Base-by-base conservation (phyloP, 169 alveolate species). In the Babesia bovis region DNA sequence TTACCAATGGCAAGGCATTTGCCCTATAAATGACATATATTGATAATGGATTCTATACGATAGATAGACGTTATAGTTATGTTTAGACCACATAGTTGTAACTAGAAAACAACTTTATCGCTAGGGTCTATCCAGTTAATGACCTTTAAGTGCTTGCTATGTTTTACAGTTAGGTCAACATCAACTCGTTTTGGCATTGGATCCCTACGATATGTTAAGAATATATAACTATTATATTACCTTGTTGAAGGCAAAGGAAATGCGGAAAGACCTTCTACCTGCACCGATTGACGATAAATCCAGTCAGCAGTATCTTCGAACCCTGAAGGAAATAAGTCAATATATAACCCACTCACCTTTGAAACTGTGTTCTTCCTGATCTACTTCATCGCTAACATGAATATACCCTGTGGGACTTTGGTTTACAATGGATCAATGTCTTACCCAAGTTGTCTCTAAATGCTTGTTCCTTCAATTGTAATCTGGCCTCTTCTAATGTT, bases 111-210 rank as follows among this genome's bases (percentile, higher is more conserved):
- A 0, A 92, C 94, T 58, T 84, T 89, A 60, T 93, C 96, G 47
- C 85, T 87, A 0, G 96, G 96, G 65, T 93, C 95, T 7, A 93
- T 90, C 96, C 96, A 93, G 71, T 90, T 90, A 70, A 93, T 91
- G n/a, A 93, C 89, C 53, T 93, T 91, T 3, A 82, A 88, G 44
- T 87, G 76, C 9, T 85, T 81, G 44, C 87, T 77, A 51, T 91
- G 82, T 32, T 51, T 70, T 26, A 93, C 96, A 2, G 94, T 86
- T 35, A 93, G 51, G 61, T 93, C 96, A 30, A 93, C 94, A 59
- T 93, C 96, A 7, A 93, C 96, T 0, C 95, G 83, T 70, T 93
- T 93, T 1, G 95, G 96, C 63, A 90, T 77, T 2, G 95, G 95
- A 55, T 92, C 90, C 26, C 96, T 88, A 59, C 70, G 56, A 33